phyloP scores from a whole-genome alignment of 78 protist genomes.

The Planoprotostelium fungivorum region DNA sequence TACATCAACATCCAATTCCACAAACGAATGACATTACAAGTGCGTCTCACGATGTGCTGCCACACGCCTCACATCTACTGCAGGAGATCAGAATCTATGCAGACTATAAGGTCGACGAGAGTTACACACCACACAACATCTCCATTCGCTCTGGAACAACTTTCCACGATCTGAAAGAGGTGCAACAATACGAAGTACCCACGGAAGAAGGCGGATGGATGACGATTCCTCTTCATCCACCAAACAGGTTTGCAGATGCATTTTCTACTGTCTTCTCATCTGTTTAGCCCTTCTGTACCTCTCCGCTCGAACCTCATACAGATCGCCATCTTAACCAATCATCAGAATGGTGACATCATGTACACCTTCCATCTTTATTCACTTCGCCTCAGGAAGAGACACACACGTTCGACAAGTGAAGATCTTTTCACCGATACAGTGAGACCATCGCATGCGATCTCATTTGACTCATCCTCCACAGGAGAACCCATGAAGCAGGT shows the following conservation, averaged over 20 bases:
- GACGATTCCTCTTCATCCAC: constrained; percentile 19
- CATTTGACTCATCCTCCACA: no score
- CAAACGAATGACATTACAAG: constrained; percentile 4
- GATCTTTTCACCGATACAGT: constrained; percentile 10
- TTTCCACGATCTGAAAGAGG: constrained; percentile 37
- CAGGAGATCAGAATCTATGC: constrained; percentile 29
- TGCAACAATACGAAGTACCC: constrained; percentile 14
- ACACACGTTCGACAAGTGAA: constrained; percentile 57
- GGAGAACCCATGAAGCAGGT: no score
- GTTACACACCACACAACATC: constrained; percentile 55
- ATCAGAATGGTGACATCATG: constrained; percentile 24
- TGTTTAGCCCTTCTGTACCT: background rate
- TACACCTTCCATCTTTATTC: background rate
- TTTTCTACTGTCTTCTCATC: background rate
- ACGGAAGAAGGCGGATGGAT: constrained; percentile 55
- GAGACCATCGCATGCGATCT: no score
- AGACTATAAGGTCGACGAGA: constrained; percentile 43
- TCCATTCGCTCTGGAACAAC: constrained; percentile 29
- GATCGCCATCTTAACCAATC: constrained; percentile 31
- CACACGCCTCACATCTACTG: background rate
- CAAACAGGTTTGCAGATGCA: background rate
- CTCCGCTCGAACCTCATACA: constrained; percentile 33
- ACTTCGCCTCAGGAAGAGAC: constrained; percentile 19
- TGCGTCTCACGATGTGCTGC: background rate
- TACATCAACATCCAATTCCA: constrained; percentile 44